Base-by-base conservation (phyloP, 2,329 filamentous ascomycete genomes). In the Chrysoporthe puriensis region DNA sequence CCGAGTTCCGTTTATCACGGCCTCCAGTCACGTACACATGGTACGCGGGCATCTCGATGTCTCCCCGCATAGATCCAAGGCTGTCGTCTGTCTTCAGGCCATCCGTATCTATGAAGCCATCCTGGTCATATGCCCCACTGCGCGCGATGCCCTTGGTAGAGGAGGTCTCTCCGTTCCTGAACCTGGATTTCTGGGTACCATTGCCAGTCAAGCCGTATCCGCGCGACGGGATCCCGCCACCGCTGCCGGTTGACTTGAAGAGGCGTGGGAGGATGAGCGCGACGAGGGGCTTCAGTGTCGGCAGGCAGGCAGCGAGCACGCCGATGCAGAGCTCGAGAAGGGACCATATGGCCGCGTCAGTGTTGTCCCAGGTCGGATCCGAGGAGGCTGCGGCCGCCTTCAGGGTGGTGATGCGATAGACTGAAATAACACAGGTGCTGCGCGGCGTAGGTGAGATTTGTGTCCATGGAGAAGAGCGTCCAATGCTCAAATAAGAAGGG, bases 311-410 rank as follows among this genome's bases (percentile, higher is more conserved):
- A 5, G 73, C 73, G 5, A 74, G 54, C 9, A 76, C 73, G 7
- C 73, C 74, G 9, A 73, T 73, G 21, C 70, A 71, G 59, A 76
- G 67, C 66, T 77, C 75, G 9, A 76, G 70, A 50, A 73, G 72
- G 2, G 75, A 76, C 75, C 74, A 77, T n/a, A 74, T 59, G 5
- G 75, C 75, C 0, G 75, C 74, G 48, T 71, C 68, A 16, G 72
- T 73, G 59, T 75, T 76, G 48, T 74, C 74, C 74, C 74, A 76
- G 46, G 71, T 73, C 2, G 72, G 68, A 52, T 73, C 68, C 4
- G 71, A 61, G 1, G 70, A 62, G 32, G 44, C 65, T 8, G 69
- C 73, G n/a, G 74, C 74, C 14, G 65, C 62, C 14, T 69, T 69
- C n/a, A 76, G 73, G 3, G 74, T 74, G 6, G 70, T 71, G 44